A percentile compares a stretch with the other conserved stretches of the same genome.
Conservation (phyloP, 495 filamentous ascomycete genomes). For the Parmelia sp. region DNA sequence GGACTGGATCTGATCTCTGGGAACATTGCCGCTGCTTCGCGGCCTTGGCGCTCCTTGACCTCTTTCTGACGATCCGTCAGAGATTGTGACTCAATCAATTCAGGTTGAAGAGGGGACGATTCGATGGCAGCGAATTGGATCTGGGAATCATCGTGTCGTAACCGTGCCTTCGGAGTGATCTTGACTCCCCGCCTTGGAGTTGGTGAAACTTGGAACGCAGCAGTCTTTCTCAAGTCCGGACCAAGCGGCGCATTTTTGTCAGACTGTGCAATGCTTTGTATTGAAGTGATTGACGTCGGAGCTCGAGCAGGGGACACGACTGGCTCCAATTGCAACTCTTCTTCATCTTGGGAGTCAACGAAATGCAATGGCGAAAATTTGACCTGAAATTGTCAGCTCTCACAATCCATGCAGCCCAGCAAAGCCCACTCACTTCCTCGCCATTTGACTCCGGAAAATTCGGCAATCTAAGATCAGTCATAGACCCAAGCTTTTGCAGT, state of each 20-base stretch:
- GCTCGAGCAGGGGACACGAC: not conserved
- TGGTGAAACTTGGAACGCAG: slow-evolving; percentile 1
- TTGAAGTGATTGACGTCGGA: not conserved
- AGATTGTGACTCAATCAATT: slow-evolving; percentile 51
- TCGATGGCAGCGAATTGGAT: slow-evolving; percentile 65
- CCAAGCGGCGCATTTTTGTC: not conserved
- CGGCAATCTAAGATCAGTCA: slow-evolving; percentile 46
- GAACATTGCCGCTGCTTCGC: slow-evolving; percentile 62
- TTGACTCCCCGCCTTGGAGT: slow-evolving; percentile 16
- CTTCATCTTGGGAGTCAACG: slow-evolving; percentile 46
- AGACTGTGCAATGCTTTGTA: not conserved
- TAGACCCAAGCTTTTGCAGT: slow-evolving; percentile 40
- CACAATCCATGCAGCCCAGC: not conserved
- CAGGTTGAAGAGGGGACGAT: slow-evolving; percentile 39
- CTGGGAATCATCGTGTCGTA: slow-evolving; percentile 72
- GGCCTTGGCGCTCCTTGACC: slow-evolving; percentile 56
- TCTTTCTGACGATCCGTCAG: slow-evolving; percentile 72
- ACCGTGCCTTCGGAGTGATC: slow-evolving; percentile 33
- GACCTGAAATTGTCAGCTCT: slow-evolving; percentile 23
- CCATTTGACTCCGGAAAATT: slow-evolving; percentile 37
- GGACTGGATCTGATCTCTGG: slow-evolving; percentile 61
- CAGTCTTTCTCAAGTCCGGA: not conserved
- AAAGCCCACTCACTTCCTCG: slow-evolving; percentile 31
- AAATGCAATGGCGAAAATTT: slow-evolving; percentile 36
- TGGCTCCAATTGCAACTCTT: not conserved